Evolutionary conservation across 352 stramenopile genomes (phyloP).

Genomic region (Blastocystis sp.): DNA sequence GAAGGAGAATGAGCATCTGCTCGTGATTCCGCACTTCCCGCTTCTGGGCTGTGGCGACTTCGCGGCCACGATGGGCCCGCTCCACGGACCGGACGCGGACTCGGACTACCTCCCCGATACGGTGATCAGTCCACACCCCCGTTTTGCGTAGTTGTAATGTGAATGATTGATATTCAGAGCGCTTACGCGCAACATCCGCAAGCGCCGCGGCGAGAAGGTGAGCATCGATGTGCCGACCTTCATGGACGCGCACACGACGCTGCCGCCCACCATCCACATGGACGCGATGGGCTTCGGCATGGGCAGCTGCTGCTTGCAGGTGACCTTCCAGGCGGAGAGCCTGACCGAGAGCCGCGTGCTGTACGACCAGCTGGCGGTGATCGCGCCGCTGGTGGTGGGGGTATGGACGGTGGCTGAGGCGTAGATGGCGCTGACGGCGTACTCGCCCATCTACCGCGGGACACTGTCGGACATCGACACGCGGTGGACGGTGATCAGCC

Average conservation of each 20-base stretch:
- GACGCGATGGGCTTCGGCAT: constrained; percentile 99
- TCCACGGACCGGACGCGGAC: constrained; percentile 80
- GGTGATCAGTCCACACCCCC: constrained; percentile 96
- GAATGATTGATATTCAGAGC: constrained; percentile 75
- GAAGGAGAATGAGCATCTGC: constrained; percentile 89
- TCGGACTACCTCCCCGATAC: constrained; percentile 93
- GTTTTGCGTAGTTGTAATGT: constrained; percentile 78
- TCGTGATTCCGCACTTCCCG: constrained; percentile 91
- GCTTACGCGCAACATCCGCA: constrained; percentile 95
- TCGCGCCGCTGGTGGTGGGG: constrained; percentile 90
- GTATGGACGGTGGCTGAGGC: not conserved
- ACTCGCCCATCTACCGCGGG: constrained; percentile 94
- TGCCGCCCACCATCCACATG: constrained; percentile 86
- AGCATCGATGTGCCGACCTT: constrained; percentile 84
- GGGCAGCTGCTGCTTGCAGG: constrained; percentile 98
- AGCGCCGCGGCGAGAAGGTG: constrained; percentile 84
- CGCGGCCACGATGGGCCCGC: constrained; percentile 70
- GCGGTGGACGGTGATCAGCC: constrained; percentile 92
- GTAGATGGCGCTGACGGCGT: constrained; percentile 89
- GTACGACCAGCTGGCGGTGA: constrained; percentile 97
- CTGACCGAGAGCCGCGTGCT: constrained; percentile 95
- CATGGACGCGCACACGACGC: constrained; percentile 78
- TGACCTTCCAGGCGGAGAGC: constrained; percentile 86
- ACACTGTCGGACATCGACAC: constrained; percentile 84
- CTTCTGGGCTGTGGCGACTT: constrained; percentile 91